Percentiles rank a stretch among this genome's conserved stretches.
Conservation (phyloP, 352 stramenopile genomes). For the Pythium phragmiticola region DNA sequence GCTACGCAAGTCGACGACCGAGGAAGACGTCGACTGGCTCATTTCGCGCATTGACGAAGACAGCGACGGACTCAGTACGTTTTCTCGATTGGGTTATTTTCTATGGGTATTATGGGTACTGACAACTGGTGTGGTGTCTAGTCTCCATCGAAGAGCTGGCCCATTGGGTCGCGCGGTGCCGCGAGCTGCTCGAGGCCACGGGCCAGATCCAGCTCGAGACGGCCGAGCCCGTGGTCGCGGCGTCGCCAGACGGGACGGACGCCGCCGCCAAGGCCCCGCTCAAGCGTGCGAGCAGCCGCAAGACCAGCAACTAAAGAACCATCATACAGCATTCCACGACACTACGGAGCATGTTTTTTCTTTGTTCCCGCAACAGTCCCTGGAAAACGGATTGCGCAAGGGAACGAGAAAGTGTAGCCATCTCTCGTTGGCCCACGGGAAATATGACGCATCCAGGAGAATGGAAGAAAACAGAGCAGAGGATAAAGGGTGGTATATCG, state of each 20-base stretch:
- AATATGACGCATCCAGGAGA: neutral
- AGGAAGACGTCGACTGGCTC: constrained; percentile 95
- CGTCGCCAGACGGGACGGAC: constrained; percentile 27
- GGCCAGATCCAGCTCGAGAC: constrained; percentile 65
- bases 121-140: constrained; percentile 25
- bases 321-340: neutral
- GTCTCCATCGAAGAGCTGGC: constrained; percentile 94
- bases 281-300: constrained; percentile 68
- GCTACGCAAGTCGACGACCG: constrained; percentile 91
- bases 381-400: too few species aligned
- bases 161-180: constrained; percentile 84
- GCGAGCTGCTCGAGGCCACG: constrained; percentile 87
- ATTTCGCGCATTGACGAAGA: constrained; percentile 92
- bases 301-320: constrained; percentile 26
- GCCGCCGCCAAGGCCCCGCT: constrained; percentile 48
- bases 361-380: too few species aligned
- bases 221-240: constrained; percentile 11
- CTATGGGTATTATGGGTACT: neutral
- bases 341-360: too few species aligned
- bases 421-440: too few species aligned
- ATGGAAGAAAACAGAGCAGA: neutral
- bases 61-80: constrained; percentile 87
- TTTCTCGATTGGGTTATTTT: neutral
- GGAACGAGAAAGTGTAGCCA: too few species aligned
- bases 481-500: too few species aligned